Evolutionary conservation across 2,329 filamentous ascomycete genomes (phyloP), one percentile per base, ranked within the genome.

Genomic region (Pseudogymnoascus sp.): DNA sequence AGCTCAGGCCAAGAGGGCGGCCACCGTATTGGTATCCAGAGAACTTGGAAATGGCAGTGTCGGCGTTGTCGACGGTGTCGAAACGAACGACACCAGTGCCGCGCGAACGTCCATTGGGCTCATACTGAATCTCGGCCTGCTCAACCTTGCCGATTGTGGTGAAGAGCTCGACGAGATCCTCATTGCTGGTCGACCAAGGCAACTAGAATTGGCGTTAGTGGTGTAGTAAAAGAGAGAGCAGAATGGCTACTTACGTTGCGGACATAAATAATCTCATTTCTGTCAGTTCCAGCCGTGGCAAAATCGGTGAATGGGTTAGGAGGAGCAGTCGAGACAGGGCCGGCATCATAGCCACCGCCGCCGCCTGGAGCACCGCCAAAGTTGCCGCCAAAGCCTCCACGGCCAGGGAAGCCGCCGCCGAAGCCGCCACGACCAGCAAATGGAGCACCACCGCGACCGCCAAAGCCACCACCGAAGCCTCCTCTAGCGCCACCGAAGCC

Each of bases 51-150:
- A 99, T 97, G 53, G 93, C 89, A 21, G 92, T 97, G 70, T 96
- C 92, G 1, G 94, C 92, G 66, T 92, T 95, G 7, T 92, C 87
- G 14, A 85, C 78, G 62, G 78, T 84, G 73, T 95, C 91, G 74
- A 99, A 97, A 66, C 94, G 88, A 63, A 99, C 94, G n/a, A 99
- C 94, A 73, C 94, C 94, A 64, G 90, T 94, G 67, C 94, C 94
- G 67, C 92, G 89, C 65, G 94, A 99, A 70, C 94, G 90, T 53
- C 94, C 94, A 72, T 95, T 97, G 3, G 91, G 89, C 76, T 99
- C 94, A 73, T 99, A 97, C 77, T 99, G 94, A 63, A 99, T 97
- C 78, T 99, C 94, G n/a, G 94, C 94, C 71, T 94, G 92, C 72
- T 97, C 92, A 65, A 99, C 94, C 76, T 96, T 96, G 67, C 94